A percentile compares a stretch with the other conserved stretches of the same genome.
These are phyloP conservation scores for Hypericum perforatum DNA, from an alignment of 345 rosid genomes.

Conservation along the genomic window DNA sequence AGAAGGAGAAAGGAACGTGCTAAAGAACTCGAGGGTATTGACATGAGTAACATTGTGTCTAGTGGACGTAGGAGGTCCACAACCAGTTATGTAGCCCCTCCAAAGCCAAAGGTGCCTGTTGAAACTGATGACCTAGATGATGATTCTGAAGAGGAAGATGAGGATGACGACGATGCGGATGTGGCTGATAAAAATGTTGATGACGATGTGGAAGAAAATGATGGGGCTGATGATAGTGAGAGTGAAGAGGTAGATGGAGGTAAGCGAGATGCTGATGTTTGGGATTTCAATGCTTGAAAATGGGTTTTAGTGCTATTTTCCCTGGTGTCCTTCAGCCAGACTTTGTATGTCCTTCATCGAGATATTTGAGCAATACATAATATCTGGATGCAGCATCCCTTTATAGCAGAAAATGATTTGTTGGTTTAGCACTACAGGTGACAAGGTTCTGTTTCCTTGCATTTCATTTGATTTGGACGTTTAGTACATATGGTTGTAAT, in stretches of 20 bases:
- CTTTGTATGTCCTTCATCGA: too few relatives aligned
- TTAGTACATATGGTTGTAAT: too few relatives aligned
- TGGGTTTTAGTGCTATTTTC: too few relatives aligned
- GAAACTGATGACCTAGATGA: constrained; percentile 28
- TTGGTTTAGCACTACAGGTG: too few relatives aligned
- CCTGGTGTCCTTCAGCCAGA: too few relatives aligned
- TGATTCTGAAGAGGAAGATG: constrained; percentile 18
- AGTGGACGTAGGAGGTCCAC: constrained; percentile 74
- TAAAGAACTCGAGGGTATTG: constrained; percentile 86
- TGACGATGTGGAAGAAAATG: constrained; percentile 24
- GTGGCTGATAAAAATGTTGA: constrained; percentile 26
- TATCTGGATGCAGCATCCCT: too few relatives aligned
- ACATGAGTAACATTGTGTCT: constrained; percentile 65
- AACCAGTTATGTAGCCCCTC: constrained; percentile 53
- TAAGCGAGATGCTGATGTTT: background rate
- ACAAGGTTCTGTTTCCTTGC: too few relatives aligned
- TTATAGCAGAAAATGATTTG: too few relatives aligned
- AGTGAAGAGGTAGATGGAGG: constrained; percentile 13
- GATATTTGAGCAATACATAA: too few relatives aligned
- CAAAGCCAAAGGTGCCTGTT: constrained; percentile 56
- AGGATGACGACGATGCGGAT: constrained; percentile 27
- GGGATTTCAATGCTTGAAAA: too few relatives aligned
- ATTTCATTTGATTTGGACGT: too few relatives aligned
- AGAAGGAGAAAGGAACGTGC: constrained; percentile 58
- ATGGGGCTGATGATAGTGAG: constrained; percentile 18